Evolutionary conservation across 2,329 filamentous ascomycete genomes (phyloP), one percentile per base, ranked within the genome.

Genomic region (Blastomyces parvus): DNA sequence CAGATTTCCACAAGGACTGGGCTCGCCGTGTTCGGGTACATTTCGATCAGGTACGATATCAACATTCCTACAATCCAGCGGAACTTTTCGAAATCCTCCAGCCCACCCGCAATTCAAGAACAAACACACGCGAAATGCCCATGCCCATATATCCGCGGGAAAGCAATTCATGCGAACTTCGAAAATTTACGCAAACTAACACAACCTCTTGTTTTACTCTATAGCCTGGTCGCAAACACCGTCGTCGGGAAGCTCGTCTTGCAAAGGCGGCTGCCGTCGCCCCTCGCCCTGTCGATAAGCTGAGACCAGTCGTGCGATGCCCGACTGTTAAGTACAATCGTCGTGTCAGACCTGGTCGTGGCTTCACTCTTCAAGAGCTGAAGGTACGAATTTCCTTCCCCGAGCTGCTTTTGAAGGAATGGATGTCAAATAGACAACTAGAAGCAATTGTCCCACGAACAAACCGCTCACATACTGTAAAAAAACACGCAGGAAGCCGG

Each of bases 1-100:
- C 77, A 94, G 90, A 97, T 81, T 96, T 96, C 90, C 92, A 91
- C 84, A 97, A 96, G 91, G 92, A 99, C 86, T 99, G 94, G 94
- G 92, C 97, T 83, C 90, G 91, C 84, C 90, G 92, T 84, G 94
- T 99, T 79, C 90, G 91, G 83, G 90, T 90, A 82, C 94, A 99
- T 87, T 99, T 99, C 85, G 91, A 99, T 86, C 94, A 97, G 91
- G 93, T 96, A 93, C 81, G 81, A 79, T 27, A 44, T 30, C 42
- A 59, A 25, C 25, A 27, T 14, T 33, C 30, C 8, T 33, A 30
- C 3, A 58, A 58, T 8, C 42, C 8, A 25, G 22, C 44, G 13
- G 33, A 5, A 42, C 40, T 33, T 44, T 33, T 13, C 38, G 9
- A 11, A 27, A 9, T 6, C 25, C 11, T 3, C 25, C 48, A 22